Base-by-base conservation (phyloP, 2,329 filamentous ascomycete species). In the Epichloe sibirici region DNA sequence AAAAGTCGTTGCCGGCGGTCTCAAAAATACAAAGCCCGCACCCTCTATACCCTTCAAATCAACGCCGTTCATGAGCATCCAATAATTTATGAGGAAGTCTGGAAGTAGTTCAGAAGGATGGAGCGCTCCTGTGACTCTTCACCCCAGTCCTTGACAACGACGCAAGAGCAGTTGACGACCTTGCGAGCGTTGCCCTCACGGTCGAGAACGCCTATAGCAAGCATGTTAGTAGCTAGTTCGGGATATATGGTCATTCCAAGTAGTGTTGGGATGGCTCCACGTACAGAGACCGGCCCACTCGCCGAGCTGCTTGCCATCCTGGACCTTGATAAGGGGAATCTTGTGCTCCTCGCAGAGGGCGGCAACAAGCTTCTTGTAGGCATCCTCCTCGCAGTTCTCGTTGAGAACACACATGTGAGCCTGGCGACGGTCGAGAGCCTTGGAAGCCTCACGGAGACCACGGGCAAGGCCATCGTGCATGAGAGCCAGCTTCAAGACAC, bases 101-200 rank as follows among this genome's bases (percentile, higher is more conserved):
- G 88, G 90, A 98, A 97, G 88, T 98, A 98, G 86, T 98, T 95
- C 75, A 98, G 89, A 73, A 98, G 88, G 76, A 97, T 90, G 70
- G 85, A 89, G 72, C 93, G 90, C 85, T 98, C 93, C 80, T 95
- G 90, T 64, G 88, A 94, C 82, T 98, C 93, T 84, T 97, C 93
- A 83, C 93, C 93, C 93, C 93, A 98, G 77, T 98, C 90, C 81
- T 93, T 91, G 70, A 98, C 93, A 59, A 98, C 93, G 69, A 98
- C 93, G 82, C 93, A 97, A 71, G 91, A 97, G 90, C 93, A 98
- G 88, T 98, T 98, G 80, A 98, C 93, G 65, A 98, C 91, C 86
- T 98, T 98, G 77, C 93, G 88, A 69, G 93, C 90, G 77, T 98
- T 98, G 68, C 93, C 93, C 79, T 98, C 93, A 71, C 93, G 91